phyloP scores from a whole-genome alignment of 169 alveolate species.

The Eimeria sp. region DNA sequence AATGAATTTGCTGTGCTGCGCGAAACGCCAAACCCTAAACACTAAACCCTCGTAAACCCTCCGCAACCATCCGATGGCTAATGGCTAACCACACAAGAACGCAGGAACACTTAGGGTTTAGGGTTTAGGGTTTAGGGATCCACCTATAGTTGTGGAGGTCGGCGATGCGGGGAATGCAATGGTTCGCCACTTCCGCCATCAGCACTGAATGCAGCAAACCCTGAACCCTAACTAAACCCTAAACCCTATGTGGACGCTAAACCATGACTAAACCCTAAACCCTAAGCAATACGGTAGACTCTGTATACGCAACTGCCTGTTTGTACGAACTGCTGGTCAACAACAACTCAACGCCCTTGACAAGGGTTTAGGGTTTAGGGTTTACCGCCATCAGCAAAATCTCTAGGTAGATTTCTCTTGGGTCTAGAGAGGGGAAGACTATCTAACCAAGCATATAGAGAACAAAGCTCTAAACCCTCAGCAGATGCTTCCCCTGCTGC shows the following conservation, averaged over 20 bases:
- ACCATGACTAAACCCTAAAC: constrained; percentile 50
- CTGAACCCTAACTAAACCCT: constrained; percentile 64
- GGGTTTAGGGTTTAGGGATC: neutral
- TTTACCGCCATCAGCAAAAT: constrained; percentile 93
- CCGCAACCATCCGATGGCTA: neutral
- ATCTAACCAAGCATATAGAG: constrained; percentile 94
- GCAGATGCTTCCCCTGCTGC: constrained; percentile 36
- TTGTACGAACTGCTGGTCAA: neutral
- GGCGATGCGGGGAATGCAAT: constrained; percentile 90
- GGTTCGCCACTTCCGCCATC: constrained; percentile 93
- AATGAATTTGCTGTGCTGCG: constrained; percentile 90
- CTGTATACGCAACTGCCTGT: neutral
- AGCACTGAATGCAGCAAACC: constrained; percentile 84
- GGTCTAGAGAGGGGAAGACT: constrained; percentile 93
- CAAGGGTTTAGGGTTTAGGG: constrained; percentile 42
- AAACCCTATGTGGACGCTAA: constrained; percentile 17
- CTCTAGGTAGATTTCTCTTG: constrained; percentile 92
- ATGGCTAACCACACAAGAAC: neutral
- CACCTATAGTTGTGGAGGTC: constrained; percentile 93
- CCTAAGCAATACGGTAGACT: neutral
- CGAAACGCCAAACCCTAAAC: neutral
- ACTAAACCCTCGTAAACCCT: constrained; percentile 4
- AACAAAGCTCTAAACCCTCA: constrained; percentile 88
- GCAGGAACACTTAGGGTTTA: neutral
- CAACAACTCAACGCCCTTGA: neutral